Conservation (phyloP, 192 early-diverging fungal species). For the Podila clonocystis region DNA sequence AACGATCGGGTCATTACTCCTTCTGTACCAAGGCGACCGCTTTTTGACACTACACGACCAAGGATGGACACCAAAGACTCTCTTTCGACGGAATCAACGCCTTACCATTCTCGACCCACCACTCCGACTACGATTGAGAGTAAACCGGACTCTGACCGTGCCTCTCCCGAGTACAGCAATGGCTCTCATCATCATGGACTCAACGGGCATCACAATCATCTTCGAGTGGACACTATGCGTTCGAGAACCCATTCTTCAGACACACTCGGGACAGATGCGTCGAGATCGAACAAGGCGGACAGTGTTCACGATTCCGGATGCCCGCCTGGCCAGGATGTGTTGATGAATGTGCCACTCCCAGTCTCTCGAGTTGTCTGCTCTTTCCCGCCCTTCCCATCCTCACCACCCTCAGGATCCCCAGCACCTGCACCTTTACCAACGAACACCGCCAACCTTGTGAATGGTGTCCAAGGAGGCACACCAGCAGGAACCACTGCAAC, state of each 20-base stretch:
- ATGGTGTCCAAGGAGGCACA: background rate
- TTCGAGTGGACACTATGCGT: conserved; percentile 28
- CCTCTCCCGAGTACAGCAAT: conserved; percentile 14
- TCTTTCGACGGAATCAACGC: conserved; percentile 36
- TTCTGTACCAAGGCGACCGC: conserved; percentile 12
- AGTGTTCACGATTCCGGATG: conserved; percentile 20
- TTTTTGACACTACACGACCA: conserved; percentile 33
- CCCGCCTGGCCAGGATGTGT: conserved; percentile 27
- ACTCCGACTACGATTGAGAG: conserved; percentile 47
- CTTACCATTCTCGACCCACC: conserved; percentile 27
- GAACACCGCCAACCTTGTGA: background rate
- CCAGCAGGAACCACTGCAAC: background rate
- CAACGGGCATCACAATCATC: conserved; percentile 5
- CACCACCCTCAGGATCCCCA: background rate
- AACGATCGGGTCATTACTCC: conserved; percentile 14
- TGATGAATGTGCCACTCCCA: conserved; percentile 34
- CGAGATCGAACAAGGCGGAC: background rate
- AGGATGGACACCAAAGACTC: conserved; percentile 38
- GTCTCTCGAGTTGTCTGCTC: conserved; percentile 28
- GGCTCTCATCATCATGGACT: background rate
- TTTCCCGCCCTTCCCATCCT: conserved; percentile 35
- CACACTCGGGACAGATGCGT: conserved; percentile 12
- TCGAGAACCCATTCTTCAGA: conserved; percentile 37
- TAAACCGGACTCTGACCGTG: conserved; percentile 33
- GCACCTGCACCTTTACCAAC: background rate